Conservation (phyloP, 2,329 filamentous ascomycete species). For the Aspergillaceae sp. region DNA sequence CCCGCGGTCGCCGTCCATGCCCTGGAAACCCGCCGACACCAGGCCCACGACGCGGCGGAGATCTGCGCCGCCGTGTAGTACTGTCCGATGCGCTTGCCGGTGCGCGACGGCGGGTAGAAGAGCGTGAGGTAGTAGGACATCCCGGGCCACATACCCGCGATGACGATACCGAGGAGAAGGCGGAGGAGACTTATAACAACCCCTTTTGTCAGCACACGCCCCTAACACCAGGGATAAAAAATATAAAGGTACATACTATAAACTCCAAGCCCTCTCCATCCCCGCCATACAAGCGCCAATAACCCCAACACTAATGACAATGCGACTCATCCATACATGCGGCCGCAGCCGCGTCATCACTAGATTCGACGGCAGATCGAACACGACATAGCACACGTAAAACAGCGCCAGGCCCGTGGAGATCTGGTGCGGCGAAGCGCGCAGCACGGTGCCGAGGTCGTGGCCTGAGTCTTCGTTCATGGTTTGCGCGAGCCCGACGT, state of each 20-base stretch:
- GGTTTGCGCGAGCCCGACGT: slow-evolving; percentile 87
- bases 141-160: slow-evolving; percentile 90
- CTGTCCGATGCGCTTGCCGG: slow-evolving; percentile 77
- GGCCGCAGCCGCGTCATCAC: slow-evolving; percentile 80
- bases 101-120: slow-evolving; percentile 81
- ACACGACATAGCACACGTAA: slow-evolving; percentile 85
- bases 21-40: slow-evolving; percentile 82
- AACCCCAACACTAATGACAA: slow-evolving; percentile 77
- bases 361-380: slow-evolving; percentile 81
- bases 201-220: neutral
- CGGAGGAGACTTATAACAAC: slow-evolving; percentile 52
- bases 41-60: slow-evolving; percentile 83
- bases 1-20: slow-evolving; percentile 72
- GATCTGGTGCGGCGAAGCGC: slow-evolving; percentile 64
- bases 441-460: slow-evolving; percentile 63
- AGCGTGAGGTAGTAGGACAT: slow-evolving; percentile 90
- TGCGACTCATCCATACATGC: slow-evolving; percentile 83
- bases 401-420: slow-evolving; percentile 80
- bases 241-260: slow-evolving; percentile 51
- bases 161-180: slow-evolving; percentile 75
- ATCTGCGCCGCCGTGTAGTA: slow-evolving; percentile 87
- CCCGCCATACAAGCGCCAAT: slow-evolving; percentile 78
- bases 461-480: slow-evolving; percentile 70
- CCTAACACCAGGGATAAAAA: neutral
- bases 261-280: slow-evolving; percentile 72